These are phyloP conservation scores for Diversispora epigaea DNA, from an alignment of 192 early-diverging fungal genomes.

Conservation along the genomic window DNA sequence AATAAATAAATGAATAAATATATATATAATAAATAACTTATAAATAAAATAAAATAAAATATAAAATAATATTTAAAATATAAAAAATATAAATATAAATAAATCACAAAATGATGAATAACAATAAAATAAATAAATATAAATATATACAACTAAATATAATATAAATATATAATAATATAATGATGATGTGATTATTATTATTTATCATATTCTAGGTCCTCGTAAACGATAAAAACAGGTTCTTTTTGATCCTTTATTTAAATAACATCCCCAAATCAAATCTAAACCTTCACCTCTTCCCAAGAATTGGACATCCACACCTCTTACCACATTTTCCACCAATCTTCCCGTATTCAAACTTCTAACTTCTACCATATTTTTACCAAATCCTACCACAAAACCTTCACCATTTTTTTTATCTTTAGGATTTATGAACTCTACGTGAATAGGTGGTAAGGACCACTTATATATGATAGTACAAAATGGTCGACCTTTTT, in stretches of 20 bases:
- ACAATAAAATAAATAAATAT: background rate
- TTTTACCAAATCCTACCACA: conserved; percentile 27
- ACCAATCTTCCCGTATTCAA: conserved; percentile 21
- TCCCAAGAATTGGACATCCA: conserved; percentile 20
- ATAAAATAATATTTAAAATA: too few species aligned
- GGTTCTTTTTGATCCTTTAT: conserved; percentile 3
- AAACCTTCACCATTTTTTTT: background rate
- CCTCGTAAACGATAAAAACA: conserved; percentile 23
- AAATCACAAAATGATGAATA: too few species aligned
- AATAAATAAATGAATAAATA: too few species aligned
- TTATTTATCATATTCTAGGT: background rate
- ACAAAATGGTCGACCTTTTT: conserved; percentile 26
- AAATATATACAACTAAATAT: background rate
- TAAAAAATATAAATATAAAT: background rate
- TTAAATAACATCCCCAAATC: conserved; percentile 18
- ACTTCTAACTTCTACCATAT: conserved; percentile 30
- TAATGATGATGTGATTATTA: background rate
- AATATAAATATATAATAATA: background rate
- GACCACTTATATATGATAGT: conserved; percentile 25
- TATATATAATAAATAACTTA: too few species aligned
- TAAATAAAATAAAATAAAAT: too few species aligned
- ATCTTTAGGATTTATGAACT: background rate
- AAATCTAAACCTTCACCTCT: conserved; percentile 2
- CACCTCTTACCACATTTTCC: conserved; percentile 27
- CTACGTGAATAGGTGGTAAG: background rate